phyloP scores from a whole-genome alignment of 192 early-diverging fungal species.

The Diversispora epigaea region DNA sequence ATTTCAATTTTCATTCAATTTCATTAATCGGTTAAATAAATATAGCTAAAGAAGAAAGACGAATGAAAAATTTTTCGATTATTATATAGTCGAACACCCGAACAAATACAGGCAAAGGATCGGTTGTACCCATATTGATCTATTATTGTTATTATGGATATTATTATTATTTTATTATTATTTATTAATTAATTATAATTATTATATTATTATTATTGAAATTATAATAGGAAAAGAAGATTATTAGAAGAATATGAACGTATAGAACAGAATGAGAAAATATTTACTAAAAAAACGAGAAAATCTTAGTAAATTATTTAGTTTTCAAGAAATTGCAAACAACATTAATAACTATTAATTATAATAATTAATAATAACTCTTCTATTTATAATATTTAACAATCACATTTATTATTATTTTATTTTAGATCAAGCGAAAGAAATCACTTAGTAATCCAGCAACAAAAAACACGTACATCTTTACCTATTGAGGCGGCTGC shows the following conservation, averaged over 20 bases:
- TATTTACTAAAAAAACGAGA: slow-evolving; percentile 79
- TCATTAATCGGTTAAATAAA: slow-evolving; percentile 38
- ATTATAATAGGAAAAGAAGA: slow-evolving; percentile 65
- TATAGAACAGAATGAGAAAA: slow-evolving; percentile 78
- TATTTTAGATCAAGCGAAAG: slow-evolving; percentile 15
- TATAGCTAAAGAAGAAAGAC: slow-evolving; percentile 70
- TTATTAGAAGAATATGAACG: slow-evolving; percentile 76
- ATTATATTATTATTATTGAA: not conserved
- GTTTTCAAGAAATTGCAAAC: slow-evolving; percentile 49
- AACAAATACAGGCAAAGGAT: slow-evolving; percentile 61
- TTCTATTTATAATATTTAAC: not conserved
- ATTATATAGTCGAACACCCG: slow-evolving; percentile 71
- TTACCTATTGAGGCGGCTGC: slow-evolving; percentile 13
- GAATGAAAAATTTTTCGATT: slow-evolving; percentile 77
- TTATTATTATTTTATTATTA: too few species aligned
- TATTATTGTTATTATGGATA: too few species aligned
- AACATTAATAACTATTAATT: not conserved
- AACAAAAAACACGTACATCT: slow-evolving; percentile 9
- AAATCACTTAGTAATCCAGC: slow-evolving; percentile 11
- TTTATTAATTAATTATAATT: too few species aligned
- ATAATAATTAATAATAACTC: not conserved
- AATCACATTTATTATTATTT: not conserved
- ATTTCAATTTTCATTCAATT: not conserved
- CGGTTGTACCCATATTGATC: too few species aligned
- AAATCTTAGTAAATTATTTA: slow-evolving; percentile 63